Percentiles rank a stretch among this genome's conserved stretches.
These are phyloP conservation scores for Chlorophyllum brunneum DNA, from an alignment of 768 basidiomycete species.

Conservation along the genomic window DNA sequence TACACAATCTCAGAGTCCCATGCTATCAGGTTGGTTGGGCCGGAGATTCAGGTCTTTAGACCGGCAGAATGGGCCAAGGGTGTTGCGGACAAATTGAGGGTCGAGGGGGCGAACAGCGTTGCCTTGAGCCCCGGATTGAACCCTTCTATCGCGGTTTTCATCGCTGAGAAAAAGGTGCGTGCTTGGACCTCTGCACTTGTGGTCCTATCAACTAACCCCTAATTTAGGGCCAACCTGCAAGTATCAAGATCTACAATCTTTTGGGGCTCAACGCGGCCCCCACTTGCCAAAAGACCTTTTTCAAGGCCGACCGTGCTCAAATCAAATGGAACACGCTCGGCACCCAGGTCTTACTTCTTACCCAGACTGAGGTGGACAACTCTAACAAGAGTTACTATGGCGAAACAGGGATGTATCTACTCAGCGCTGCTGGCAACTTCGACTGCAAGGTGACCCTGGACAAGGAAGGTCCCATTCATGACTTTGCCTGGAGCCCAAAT, in stretches of 20 bases:
- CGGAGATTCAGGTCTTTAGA: slow-evolving; percentile 81
- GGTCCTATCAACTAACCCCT: neutral
- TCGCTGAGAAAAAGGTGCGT: slow-evolving; percentile 87
- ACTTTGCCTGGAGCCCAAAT: slow-evolving; percentile 94
- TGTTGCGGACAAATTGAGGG: slow-evolving; percentile 74
- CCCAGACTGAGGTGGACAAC: slow-evolving; percentile 96
- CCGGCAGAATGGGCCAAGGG: slow-evolving; percentile 80
- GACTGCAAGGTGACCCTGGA: slow-evolving; percentile 86
- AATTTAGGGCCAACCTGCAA: slow-evolving; percentile 78
- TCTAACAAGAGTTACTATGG: slow-evolving; percentile 98
- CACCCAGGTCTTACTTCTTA: slow-evolving; percentile 86
- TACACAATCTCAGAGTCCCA: slow-evolving; percentile 89
- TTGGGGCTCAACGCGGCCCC: slow-evolving; percentile 55
- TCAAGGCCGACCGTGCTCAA: slow-evolving; percentile 88
- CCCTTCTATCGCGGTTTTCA: slow-evolving; percentile 87
- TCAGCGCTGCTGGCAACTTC: slow-evolving; percentile 90
- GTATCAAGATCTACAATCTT: slow-evolving; percentile 80
- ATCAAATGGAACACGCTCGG: slow-evolving; percentile 98
- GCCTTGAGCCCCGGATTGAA: slow-evolving; percentile 81
- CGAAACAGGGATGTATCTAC: slow-evolving; percentile 91
- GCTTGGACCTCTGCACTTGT: neutral
- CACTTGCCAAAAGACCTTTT: slow-evolving; percentile 88
- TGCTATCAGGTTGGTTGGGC: slow-evolving; percentile 74
- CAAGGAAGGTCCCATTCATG: slow-evolving; percentile 97
- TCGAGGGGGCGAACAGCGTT: slow-evolving; percentile 79